Percentiles rank a stretch among this genome's conserved stretches.
Conservation (phyloP, 352 stramenopile species). For the Phytophthora constricta region DNA sequence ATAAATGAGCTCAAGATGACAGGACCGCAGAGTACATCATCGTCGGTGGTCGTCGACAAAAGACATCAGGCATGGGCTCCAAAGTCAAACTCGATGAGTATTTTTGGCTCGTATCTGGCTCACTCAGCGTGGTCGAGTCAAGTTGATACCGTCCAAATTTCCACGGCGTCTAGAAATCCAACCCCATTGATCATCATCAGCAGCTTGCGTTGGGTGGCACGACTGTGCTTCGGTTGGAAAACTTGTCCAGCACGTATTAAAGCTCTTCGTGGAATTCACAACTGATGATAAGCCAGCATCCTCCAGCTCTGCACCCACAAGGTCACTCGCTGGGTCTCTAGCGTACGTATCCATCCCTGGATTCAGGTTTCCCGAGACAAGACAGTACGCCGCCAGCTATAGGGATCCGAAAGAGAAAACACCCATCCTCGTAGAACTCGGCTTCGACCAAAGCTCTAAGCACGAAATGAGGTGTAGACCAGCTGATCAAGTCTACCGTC, state of each 20-base stretch:
- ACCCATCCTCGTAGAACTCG: slow-evolving; percentile 29
- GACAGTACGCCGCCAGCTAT: slow-evolving; percentile 30
- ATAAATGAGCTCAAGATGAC: slow-evolving; percentile 50
- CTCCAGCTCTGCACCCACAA: slow-evolving; percentile 5
- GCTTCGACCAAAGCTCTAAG: slow-evolving; percentile 32
- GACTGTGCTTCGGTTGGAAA: slow-evolving; percentile 39
- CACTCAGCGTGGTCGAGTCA: slow-evolving; percentile 18
- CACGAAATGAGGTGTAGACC: slow-evolving; percentile 36
- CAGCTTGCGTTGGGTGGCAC: slow-evolving; percentile 38
- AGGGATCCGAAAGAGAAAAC: slow-evolving; percentile 28
- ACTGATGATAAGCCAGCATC: not conserved
- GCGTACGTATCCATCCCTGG: not conserved
- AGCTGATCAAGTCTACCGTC: slow-evolving; percentile 16
- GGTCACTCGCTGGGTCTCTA: slow-evolving; percentile 27
- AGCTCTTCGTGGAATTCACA: slow-evolving; percentile 14
- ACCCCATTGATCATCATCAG: slow-evolving; percentile 52
- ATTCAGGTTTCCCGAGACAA: slow-evolving; percentile 32
- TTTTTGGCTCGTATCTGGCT: slow-evolving; percentile 39
- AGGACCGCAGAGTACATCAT: slow-evolving; percentile 39
- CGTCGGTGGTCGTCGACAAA: slow-evolving; percentile 31
- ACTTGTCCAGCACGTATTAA: slow-evolving; percentile 45
- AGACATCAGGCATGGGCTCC: slow-evolving; percentile 46
- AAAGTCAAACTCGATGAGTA: slow-evolving; percentile 54
- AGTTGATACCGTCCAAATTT: slow-evolving; percentile 46
- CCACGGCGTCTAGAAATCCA: slow-evolving; percentile 50